phyloP scores from a whole-genome alignment of 2,329 filamentous ascomycete species.

The Pseudogymnoascus sp. region DNA sequence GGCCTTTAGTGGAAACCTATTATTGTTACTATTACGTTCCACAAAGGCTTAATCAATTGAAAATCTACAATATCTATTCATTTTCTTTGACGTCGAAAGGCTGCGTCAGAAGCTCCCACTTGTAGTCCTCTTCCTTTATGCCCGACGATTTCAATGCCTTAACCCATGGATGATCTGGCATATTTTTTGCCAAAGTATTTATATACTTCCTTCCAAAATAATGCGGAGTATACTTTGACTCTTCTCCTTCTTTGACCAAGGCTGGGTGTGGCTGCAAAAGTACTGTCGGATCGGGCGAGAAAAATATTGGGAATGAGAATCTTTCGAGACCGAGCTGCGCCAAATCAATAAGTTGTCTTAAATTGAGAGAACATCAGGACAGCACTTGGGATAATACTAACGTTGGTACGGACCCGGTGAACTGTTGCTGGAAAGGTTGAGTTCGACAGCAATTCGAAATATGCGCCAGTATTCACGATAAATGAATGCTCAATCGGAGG shows the following conservation, averaged over 20 bases:
- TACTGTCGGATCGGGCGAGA: not conserved
- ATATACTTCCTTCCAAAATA: not conserved
- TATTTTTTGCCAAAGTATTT: not conserved
- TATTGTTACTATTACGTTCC: not conserved
- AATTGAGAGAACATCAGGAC: not conserved
- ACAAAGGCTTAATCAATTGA: not conserved
- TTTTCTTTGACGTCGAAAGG: not conserved
- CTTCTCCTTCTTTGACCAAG: not conserved
- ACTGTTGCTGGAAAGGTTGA: not conserved
- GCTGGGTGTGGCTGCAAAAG: not conserved
- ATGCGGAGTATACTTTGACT: not conserved
- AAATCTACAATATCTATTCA: not conserved
- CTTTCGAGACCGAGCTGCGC: not conserved
- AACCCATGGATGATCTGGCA: not conserved
- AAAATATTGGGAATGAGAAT: not conserved
- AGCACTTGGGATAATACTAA: not conserved
- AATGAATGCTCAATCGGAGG: not conserved
- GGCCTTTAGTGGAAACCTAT: not conserved
- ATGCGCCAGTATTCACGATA: conserved; percentile 2
- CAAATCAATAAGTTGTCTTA: not conserved
- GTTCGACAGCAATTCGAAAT: not conserved
- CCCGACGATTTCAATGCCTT: not conserved
- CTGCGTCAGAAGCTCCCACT: not conserved
- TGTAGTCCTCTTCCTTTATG: not conserved
- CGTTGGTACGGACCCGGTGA: not conserved